Evolutionary conservation across 306 rosid species (phyloP).

Genomic region (Acmispon strigosus): DNA sequence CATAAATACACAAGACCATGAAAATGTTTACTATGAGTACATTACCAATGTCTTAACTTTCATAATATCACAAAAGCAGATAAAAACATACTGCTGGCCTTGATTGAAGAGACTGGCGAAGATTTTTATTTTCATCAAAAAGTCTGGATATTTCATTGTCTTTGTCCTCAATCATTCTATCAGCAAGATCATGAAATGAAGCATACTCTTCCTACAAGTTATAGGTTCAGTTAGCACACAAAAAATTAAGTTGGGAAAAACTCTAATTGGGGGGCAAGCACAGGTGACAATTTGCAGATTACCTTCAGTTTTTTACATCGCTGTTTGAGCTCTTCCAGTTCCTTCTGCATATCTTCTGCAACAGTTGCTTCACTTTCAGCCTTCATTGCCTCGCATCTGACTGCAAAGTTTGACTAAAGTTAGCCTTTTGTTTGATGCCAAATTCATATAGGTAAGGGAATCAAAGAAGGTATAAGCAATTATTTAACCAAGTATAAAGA

Average conservation of each 20-base stretch:
- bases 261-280: background rate
- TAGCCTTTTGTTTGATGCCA: slow-evolving; percentile 21
- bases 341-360: slow-evolving; percentile 58
- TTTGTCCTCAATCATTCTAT: slow-evolving; percentile 87
- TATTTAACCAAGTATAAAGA: slow-evolving; percentile 16
- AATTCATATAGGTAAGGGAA: slow-evolving; percentile 10
- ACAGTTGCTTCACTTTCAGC: slow-evolving; percentile 70
- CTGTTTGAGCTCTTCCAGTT: slow-evolving; percentile 73
- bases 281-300: slow-evolving; percentile 8
- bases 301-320: slow-evolving; percentile 76
- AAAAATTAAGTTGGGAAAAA: slow-evolving; percentile 2
- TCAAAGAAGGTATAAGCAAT: slow-evolving; percentile 11
- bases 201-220: slow-evolving; percentile 71
- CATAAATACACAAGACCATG: slow-evolving; percentile 12
- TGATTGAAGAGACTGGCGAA: slow-evolving; percentile 69
- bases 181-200: slow-evolving; percentile 90
- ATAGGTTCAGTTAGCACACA: slow-evolving; percentile 26
- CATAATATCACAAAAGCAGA: slow-evolving; percentile 1
- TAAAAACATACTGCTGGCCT: slow-evolving; percentile 48
- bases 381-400: slow-evolving; percentile 73
- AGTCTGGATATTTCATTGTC: slow-evolving; percentile 84
- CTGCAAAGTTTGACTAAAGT: slow-evolving; percentile 40
- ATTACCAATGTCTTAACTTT: slow-evolving; percentile 2
- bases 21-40: slow-evolving; percentile 7
- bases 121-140: slow-evolving; percentile 66